Evolutionary conservation across 805 yeast genomes (phyloP).

Genomic region (Saccharomycopsis sp.): DNA sequence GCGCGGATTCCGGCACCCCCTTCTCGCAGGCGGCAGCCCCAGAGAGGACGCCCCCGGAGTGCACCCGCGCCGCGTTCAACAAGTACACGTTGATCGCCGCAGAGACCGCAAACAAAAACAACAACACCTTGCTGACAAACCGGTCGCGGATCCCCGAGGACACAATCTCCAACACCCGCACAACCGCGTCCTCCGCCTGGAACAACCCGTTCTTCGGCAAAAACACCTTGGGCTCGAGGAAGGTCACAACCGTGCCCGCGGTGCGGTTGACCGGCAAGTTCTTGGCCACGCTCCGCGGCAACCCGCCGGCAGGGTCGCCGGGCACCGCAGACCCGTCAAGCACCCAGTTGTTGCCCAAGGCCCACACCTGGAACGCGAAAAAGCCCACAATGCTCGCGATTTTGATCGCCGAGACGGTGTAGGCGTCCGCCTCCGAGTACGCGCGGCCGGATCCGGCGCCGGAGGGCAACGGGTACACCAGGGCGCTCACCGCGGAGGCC

Average conservation of each 20-base stretch:
- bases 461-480: constrained; percentile 22
- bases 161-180: constrained; percentile 45
- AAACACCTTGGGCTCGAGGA: constrained; percentile 51
- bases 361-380: constrained; percentile 57
- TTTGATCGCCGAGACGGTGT: constrained; percentile 46
- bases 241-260: constrained; percentile 48
- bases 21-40: too few species aligned
- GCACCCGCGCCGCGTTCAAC: constrained; percentile 75
- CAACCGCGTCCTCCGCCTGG: constrained; percentile 54
- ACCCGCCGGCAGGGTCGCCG: background rate
- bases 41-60: constrained; percentile 38
- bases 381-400: constrained; percentile 53
- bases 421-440: constrained; percentile 26
- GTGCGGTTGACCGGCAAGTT: constrained; percentile 39
- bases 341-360: constrained; percentile 59
- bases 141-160: constrained; percentile 73
- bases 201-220: constrained; percentile 50
- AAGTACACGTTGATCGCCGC: constrained; percentile 77
- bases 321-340: background rate
- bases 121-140: constrained; percentile 67
- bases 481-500: constrained; percentile 66
- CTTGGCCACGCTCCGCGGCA: constrained; percentile 32
- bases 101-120: constrained; percentile 67
- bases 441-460: constrained; percentile 19
- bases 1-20: too few species aligned